phyloP scores from a whole-genome alignment of 1,139 yeast species.

The Yamadazyma pseudoaaseri region DNA sequence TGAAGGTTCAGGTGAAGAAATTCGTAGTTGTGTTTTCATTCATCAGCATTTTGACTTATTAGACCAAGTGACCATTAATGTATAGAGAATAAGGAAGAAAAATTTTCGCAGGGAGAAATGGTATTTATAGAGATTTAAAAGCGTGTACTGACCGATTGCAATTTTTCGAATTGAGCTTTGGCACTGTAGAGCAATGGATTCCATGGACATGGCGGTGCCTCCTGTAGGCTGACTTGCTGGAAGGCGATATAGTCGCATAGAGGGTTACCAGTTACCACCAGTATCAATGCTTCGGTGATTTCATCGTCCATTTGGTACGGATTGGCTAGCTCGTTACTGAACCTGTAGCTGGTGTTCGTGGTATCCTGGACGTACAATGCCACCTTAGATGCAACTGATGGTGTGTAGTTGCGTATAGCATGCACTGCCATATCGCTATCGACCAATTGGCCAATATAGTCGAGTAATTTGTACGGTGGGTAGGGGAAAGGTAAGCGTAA shows the following conservation, averaged over 20 bases:
- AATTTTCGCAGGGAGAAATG: constrained; percentile 3
- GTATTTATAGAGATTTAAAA: not conserved
- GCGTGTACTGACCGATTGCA: not conserved
- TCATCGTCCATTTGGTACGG: not conserved
- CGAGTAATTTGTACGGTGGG: not conserved
- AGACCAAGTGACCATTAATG: constrained; percentile 4
- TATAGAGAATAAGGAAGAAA: constrained; percentile 2
- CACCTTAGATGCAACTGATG: not conserved
- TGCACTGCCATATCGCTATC: not conserved
- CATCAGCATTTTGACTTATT: constrained; percentile 31
- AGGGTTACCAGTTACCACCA: not conserved
- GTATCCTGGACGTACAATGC: not conserved
- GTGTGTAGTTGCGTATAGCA: not conserved
- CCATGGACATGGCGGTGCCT: not conserved
- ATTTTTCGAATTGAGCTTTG: not conserved
- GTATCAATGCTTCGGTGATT: not conserved
- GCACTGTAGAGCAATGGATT: not conserved
- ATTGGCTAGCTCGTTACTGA: not conserved
- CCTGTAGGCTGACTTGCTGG: no score
- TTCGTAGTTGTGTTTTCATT: constrained; percentile 45
- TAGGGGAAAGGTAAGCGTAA: not conserved
- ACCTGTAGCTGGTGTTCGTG: not conserved
- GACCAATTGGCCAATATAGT: not conserved
- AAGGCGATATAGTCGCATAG: no score
- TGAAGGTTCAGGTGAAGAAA: constrained; percentile 65